Evolutionary conservation across 1,284 basidiomycete species (phyloP), one percentile per base, ranked within the genome.

Genomic region (Cryptococcus jaspeensis): DNA sequence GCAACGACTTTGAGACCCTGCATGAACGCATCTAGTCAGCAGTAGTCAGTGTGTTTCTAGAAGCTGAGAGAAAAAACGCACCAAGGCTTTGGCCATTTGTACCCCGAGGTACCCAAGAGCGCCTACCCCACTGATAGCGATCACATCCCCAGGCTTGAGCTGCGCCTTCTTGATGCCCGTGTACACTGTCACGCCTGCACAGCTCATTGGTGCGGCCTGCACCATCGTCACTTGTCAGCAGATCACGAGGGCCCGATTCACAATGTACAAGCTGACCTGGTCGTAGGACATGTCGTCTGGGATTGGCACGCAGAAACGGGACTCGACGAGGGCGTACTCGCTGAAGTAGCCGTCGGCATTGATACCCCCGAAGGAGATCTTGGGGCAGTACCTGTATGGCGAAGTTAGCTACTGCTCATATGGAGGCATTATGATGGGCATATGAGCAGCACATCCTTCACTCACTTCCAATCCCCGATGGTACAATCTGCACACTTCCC

Each of bases 141-240:
- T 45, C 23, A 69, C 55, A 40, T 61, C 52, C 2, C 61, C 62
- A 18, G 56, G 48, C 43, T 64, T 58, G 22, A 66, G 45, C 32
- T 53, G 55, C 5, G 60, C 58, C 52, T 61, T 64, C 46, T 62
- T 62, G 50, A 70, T 66, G 20, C 61, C 64, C 3, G 53, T 44
- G 42, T 67, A 70, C 12, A 66, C 64, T 3, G 67, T 67, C 13
- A 70, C 55, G 5, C 67, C 67, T 3, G 67, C 67, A 55, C 67
- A 70, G 5, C 61, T 66, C 23, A 70, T 41, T 28, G 67, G 64
- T 2, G 67, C 67, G 5, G 65, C 67, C 63, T 69, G 48, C n/a
- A 11, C 3, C 32, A 42, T 11, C 25, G 12, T 13, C 2, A 37
- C 6, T 11, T 5, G 37, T 47, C 44, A 18, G 37, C n/a, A 22